Percentiles rank a stretch among this genome's conserved stretches.
Conservation (phyloP, 176 grass and related monocot species). For the Musa beccarii region DNA sequence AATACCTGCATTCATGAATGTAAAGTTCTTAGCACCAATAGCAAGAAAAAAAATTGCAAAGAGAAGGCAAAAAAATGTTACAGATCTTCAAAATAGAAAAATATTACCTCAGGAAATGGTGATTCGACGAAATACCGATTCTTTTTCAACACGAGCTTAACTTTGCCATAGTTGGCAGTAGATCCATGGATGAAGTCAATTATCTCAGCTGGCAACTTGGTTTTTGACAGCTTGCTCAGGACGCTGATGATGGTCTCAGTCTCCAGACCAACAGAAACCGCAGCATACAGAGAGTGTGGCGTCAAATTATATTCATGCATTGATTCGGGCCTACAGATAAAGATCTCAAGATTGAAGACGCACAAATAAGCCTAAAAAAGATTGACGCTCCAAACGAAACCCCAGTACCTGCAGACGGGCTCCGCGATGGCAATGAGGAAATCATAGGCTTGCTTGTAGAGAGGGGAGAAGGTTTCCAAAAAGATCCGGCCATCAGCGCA, state of each 20-base stretch:
- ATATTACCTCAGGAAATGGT: conserved; percentile 75
- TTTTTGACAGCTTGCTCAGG: conserved; percentile 85
- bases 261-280: conserved; percentile 88
- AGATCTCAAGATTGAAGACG: not conserved
- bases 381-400: not conserved
- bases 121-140: conserved; percentile 93
- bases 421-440: conserved; percentile 95
- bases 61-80: not conserved
- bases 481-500: conserved; percentile 89
- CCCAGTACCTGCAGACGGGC: conserved; percentile 72
- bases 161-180: conserved; percentile 95
- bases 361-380: not conserved
- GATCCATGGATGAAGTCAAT: conserved; percentile 96
- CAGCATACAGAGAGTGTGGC: conserved; percentile 90
- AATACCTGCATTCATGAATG: conserved; percentile 45
- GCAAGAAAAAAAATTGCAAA: conserved; percentile 6
- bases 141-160: conserved; percentile 98
- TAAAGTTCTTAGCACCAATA: not conserved
- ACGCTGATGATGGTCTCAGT: conserved; percentile 87
- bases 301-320: conserved; percentile 87
- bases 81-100: not conserved
- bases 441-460: conserved; percentile 97
- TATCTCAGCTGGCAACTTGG: conserved; percentile 78
- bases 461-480: conserved; percentile 88
- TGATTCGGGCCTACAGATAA: conserved; percentile 37